These are phyloP conservation scores for Balakata baccata DNA, from an alignment of 345 rosid species.

Conservation along the genomic window DNA sequence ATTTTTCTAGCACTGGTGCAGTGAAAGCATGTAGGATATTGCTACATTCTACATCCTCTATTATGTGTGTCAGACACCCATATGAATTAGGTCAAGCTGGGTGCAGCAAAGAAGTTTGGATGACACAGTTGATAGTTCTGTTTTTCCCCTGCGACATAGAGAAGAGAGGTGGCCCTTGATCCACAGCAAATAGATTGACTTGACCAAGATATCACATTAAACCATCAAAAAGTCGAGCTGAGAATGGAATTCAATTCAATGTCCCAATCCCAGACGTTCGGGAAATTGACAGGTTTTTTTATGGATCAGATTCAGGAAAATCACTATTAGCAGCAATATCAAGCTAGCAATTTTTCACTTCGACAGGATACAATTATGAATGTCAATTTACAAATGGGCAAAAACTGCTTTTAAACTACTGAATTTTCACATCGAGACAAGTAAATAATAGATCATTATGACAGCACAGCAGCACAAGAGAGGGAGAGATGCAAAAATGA, in stretches of 20 bases:
- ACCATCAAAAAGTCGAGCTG: no score
- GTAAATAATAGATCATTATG: neutral
- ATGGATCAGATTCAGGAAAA: neutral
- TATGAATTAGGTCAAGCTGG: neutral
- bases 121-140: no score
- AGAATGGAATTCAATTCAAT: no score
- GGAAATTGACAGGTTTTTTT: no score
- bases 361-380: neutral
- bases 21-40: no score
- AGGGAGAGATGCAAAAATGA: neutral
- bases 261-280: no score
- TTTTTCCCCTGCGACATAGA: neutral
- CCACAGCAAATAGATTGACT: no score
- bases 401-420: neutral
- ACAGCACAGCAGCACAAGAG: neutral
- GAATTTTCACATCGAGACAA: neutral
- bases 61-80: no score
- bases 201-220: no score
- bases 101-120: neutral
- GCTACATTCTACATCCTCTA: no score
- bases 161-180: neutral
- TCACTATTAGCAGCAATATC: neutral
- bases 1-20: no score
- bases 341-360: neutral
- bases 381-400: slow-evolving; percentile 19